Base-by-base conservation (phyloP, 805 yeast species). In the Candida nemodendra region DNA sequence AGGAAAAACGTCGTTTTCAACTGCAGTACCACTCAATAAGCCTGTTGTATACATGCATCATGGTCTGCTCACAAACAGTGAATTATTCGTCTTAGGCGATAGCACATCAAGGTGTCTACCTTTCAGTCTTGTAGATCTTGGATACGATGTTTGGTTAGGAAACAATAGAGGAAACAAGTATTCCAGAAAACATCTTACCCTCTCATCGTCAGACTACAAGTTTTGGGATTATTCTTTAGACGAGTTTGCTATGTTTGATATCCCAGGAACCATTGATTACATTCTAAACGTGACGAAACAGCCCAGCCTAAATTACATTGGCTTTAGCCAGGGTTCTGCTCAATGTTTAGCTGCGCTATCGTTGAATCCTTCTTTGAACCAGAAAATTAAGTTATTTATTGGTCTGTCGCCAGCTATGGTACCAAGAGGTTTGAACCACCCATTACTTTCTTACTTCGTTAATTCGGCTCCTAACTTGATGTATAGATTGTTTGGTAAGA, bases 371-470 rank as follows among this genome's bases (percentile, higher is more conserved):
- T 68, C 71, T 2, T 67, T 90, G 39, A 86, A 85, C 58, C 49
- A 60, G 60, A 70, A 72, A 40, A 65, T 75, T 32, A 72, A 72
- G 24, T 53, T 59, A 35, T 82, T 90, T 45, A 77, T 90, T 39
- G 96, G 95, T 2, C 74, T 90, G 30, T 86, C 96, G 0, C 98
- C 98, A 0, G 97, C 97, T 1, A 83, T 91, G 73, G 83, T 95
- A 0, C 98, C 98, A 0, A 82, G 79, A 30, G 93, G 95, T 2
- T 68, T 90, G 27, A 29, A 88, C 78, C 57, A 56, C 25, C 58
- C 59, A 12, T 11, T 56, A 9, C 47, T 55, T 18, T 48, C 56
- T 4, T 72, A 84, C 0, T 66, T 91, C 32, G 76, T 86, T 44
- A 76, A 83, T 48, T 74, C 93, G 1, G 79, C 89, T 3, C 96